These are phyloP conservation scores for Diutina scorzettiae DNA, from an alignment of 1,139 yeast species.

Conservation along the genomic window DNA sequence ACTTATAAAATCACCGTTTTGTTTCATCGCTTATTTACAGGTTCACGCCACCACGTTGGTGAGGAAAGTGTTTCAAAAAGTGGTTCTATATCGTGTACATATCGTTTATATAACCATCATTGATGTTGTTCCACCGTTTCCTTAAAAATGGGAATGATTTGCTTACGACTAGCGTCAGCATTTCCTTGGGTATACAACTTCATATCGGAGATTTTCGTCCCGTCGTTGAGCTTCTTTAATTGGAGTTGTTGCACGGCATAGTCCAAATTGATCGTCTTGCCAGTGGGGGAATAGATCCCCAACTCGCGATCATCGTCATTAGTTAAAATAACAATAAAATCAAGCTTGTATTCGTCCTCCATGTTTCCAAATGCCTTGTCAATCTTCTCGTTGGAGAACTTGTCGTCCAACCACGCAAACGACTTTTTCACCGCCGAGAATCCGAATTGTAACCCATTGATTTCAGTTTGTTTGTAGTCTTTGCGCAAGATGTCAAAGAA, in stretches of 20 bases:
- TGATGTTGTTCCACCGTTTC: conserved; percentile 12
- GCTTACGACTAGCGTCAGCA: conserved; percentile 62
- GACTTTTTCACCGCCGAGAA: conserved; percentile 67
- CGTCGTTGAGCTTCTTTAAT: conserved; percentile 6
- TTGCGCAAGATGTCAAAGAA: conserved; percentile 55
- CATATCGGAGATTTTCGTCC: conserved; percentile 10
- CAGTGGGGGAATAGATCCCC: conserved; percentile 22
- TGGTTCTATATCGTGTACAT: too few species aligned
- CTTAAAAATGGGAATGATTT: conserved; percentile 61
- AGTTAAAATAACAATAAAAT: conserved; percentile 37
- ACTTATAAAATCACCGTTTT: too few species aligned
- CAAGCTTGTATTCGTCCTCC: conserved; percentile 30
- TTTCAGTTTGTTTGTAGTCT: conserved; percentile 71
- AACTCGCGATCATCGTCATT: conserved; percentile 46
- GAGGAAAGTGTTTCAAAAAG: too few species aligned
- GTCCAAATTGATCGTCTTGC: conserved; percentile 16
- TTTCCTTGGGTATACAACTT: conserved; percentile 40
- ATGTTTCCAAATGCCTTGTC: conserved; percentile 24
- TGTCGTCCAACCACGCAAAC: conserved; percentile 38
- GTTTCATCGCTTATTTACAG: too few species aligned
- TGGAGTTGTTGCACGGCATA: conserved; percentile 9
- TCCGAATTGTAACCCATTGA: conserved; percentile 37
- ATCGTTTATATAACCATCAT: too few species aligned
- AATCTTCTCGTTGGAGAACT: conserved; percentile 22
- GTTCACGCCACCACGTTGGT: too few species aligned